Evolutionary conservation across 768 basidiomycete genomes (phyloP).

Genomic region (Pholiota conissans): DNA sequence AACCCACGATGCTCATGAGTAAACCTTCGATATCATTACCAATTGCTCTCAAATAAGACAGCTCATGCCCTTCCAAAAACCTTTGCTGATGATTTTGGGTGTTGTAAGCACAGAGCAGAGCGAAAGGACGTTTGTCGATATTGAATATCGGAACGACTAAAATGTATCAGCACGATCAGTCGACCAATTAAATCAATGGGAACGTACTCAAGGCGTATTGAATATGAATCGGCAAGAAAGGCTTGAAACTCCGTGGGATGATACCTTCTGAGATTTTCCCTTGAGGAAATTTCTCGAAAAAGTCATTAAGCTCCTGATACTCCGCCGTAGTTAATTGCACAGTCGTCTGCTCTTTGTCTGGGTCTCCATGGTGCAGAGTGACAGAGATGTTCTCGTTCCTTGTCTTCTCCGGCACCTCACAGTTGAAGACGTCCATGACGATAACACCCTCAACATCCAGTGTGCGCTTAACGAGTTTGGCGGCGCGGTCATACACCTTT

Average conservation of each 20-base stretch:
- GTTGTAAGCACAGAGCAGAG: constrained; percentile 89
- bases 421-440: constrained; percentile 90
- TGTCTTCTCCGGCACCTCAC: constrained; percentile 80
- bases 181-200: neutral
- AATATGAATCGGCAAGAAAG: constrained; percentile 78
- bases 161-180: constrained; percentile 1
- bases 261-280: constrained; percentile 88
- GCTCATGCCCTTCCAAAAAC: constrained; percentile 84
- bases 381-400: constrained; percentile 61
- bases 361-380: constrained; percentile 69
- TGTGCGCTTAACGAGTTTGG: constrained; percentile 84
- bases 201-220: constrained; percentile 85
- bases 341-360: constrained; percentile 49
- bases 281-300: constrained; percentile 79
- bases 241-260: constrained; percentile 78
- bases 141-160: constrained; percentile 91
- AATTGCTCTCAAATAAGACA: constrained; percentile 91
- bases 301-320: constrained; percentile 71
- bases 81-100: constrained; percentile 77
- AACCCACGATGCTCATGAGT: neutral
- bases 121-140: constrained; percentile 90
- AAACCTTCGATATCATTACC: constrained; percentile 36
- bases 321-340: constrained; percentile 67
- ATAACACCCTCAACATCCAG: constrained; percentile 91
- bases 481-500: constrained; percentile 86